A percentile compares a stretch with the other conserved stretches of the same genome.
These are phyloP conservation scores for Sisymbrium irio DNA, from an alignment of 345 rosid species.

Conservation along the genomic window DNA sequence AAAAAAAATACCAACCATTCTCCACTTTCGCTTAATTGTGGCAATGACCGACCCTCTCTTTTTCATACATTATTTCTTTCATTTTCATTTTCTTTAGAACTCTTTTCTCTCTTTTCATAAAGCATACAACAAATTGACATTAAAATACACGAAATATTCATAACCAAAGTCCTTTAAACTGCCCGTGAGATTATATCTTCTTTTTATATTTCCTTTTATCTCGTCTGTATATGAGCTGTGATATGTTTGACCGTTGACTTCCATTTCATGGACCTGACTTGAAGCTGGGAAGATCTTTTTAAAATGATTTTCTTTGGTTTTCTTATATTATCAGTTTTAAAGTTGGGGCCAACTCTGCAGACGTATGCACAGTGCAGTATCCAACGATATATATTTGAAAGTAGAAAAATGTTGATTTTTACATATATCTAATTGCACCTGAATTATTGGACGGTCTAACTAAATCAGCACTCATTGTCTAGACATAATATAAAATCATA, in stretches of 20 bases:
- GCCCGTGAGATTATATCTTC: slow-evolving; percentile 28
- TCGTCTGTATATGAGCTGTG: slow-evolving; percentile 35
- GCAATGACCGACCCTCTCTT: slow-evolving; percentile 32
- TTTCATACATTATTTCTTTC: slow-evolving; percentile 11
- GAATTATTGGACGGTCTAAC: slow-evolving; percentile 32
- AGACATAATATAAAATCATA: slow-evolving; percentile 1
- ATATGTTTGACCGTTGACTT: slow-evolving; percentile 34
- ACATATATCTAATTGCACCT: slow-evolving; percentile 12
- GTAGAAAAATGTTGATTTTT: background rate
- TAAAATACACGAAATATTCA: slow-evolving; percentile 29
- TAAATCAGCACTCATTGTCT: slow-evolving; percentile 20
- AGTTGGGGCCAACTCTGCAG: slow-evolving; percentile 30
- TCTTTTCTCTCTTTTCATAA: slow-evolving; percentile 20
- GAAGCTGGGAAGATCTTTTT: slow-evolving; percentile 17
- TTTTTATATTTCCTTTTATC: slow-evolving; percentile 5
- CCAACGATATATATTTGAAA: slow-evolving; percentile 11
- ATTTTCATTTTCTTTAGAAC: background rate
- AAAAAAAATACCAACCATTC: slow-evolving; percentile 41
- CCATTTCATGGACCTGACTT: slow-evolving; percentile 16
- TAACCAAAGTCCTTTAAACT: slow-evolving; percentile 16
- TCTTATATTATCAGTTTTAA: slow-evolving; percentile 24
- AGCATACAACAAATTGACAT: slow-evolving; percentile 29
- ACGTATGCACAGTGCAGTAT: slow-evolving; percentile 4
- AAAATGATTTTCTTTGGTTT: background rate
- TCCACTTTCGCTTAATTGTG: slow-evolving; percentile 35